Conservation (phyloP, 805 yeast genomes). For the Ogataea saltuana region DNA sequence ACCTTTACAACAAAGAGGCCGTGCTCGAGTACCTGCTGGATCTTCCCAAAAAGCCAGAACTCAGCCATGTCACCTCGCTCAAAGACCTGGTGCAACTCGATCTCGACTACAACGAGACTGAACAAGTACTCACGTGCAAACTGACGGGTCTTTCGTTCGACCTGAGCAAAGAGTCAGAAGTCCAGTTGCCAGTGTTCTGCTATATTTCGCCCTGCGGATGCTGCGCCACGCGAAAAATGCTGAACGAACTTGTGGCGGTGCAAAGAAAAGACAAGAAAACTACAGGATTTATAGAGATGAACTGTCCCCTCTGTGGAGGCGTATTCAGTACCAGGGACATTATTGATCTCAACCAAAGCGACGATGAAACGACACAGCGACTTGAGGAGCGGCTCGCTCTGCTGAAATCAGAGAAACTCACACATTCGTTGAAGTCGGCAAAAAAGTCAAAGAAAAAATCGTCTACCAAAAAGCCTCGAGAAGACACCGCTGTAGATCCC, state of each 20-base stretch:
- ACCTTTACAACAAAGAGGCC: slow-evolving; percentile 62
- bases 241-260: slow-evolving; percentile 25
- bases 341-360: slow-evolving; percentile 34
- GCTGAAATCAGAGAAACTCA: slow-evolving; percentile 29
- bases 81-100: slow-evolving; percentile 38
- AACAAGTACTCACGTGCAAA: slow-evolving; percentile 38
- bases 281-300: slow-evolving; percentile 3
- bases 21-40: slow-evolving; percentile 57
- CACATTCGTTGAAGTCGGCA: slow-evolving; percentile 39
- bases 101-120: slow-evolving; percentile 18
- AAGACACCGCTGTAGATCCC: no score
- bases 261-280: slow-evolving; percentile 7
- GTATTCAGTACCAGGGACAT: slow-evolving; percentile 27
- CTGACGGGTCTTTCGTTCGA: slow-evolving; percentile 40
- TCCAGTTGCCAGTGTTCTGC: slow-evolving; percentile 34
- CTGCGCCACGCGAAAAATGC: slow-evolving; percentile 37
- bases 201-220: slow-evolving; percentile 51
- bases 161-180: slow-evolving; percentile 27
- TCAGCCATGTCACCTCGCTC: slow-evolving; percentile 35
- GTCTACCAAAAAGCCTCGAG: background rate
- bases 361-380: slow-evolving; percentile 3
- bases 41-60: slow-evolving; percentile 19
- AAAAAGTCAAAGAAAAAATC: slow-evolving; percentile 25
- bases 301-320: slow-evolving; percentile 46
- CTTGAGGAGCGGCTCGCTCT: slow-evolving; percentile 17